phyloP scores from a whole-genome alignment of 164 flowering plant genomes.

The Chloranthus sessilifolius region DNA sequence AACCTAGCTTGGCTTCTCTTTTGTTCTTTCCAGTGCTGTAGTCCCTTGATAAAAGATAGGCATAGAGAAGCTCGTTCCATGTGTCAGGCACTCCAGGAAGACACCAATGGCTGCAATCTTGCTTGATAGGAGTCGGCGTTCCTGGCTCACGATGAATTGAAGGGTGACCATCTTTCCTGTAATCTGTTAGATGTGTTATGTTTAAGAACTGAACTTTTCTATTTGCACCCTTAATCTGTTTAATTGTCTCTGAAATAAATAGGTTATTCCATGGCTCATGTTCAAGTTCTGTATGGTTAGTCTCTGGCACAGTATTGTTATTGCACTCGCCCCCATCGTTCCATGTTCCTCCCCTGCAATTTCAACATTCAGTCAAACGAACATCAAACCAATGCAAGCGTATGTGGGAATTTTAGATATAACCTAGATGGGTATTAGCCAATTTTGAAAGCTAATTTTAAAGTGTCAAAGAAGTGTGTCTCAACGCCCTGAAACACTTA shows the following conservation, averaged over 20 bases:
- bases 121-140: slow-evolving; percentile 32
- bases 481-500: no score
- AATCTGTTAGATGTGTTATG: slow-evolving; percentile 63
- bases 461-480: no score
- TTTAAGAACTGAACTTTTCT: slow-evolving; percentile 41
- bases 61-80: slow-evolving; percentile 59
- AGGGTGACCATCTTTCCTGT: slow-evolving; percentile 61
- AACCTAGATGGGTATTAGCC: no score
- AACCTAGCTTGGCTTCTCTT: not conserved
- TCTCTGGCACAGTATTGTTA: slow-evolving; percentile 38
- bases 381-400: not conserved
- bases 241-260: slow-evolving; percentile 31
- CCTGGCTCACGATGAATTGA: slow-evolving; percentile 58
- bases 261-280: slow-evolving; percentile 39
- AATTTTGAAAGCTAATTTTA: no score
- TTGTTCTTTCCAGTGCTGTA: slow-evolving; percentile 4
- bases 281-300: slow-evolving; percentile 34
- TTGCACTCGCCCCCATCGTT: slow-evolving; percentile 56
- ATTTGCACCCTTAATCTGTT: slow-evolving; percentile 30
- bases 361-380: no score
- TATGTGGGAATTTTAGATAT: no score
- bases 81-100: slow-evolving; percentile 85
- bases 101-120: slow-evolving; percentile 86
- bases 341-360: slow-evolving; percentile 73
- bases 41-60: slow-evolving; percentile 7